Percentiles rank a stretch among this genome's conserved stretches.
Evolutionary conservation across 306 rosid species (phyloP).

Genomic region (Trichosanthes cucumerina): DNA sequence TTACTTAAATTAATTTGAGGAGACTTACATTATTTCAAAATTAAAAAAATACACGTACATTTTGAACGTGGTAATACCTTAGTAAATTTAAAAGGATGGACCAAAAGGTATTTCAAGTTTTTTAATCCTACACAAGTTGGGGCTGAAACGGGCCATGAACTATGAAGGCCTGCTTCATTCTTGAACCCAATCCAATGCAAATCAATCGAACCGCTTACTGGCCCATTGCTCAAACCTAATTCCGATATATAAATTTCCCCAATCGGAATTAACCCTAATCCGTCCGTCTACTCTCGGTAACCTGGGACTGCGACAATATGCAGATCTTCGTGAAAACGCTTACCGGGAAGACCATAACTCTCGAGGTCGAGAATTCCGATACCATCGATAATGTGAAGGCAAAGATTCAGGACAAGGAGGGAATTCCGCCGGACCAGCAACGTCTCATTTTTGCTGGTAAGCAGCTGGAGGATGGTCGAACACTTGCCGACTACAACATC

Average conservation of each 20-base stretch:
- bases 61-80: too few relatives aligned
- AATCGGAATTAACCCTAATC: too few relatives aligned
- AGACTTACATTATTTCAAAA: too few relatives aligned
- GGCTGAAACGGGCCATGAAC: neutral
- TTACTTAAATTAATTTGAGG: too few relatives aligned
- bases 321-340: conserved; percentile 64
- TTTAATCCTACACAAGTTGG: too few relatives aligned
- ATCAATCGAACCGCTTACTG: neutral
- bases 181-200: neutral
- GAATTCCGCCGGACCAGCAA: conserved; percentile 57
- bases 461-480: conserved; percentile 21
- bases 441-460: conserved; percentile 60
- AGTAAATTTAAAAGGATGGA: too few relatives aligned
- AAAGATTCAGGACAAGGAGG: conserved; percentile 59
- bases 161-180: neutral
- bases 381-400: conserved; percentile 60
- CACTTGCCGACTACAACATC: conserved; percentile 13
- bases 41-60: too few relatives aligned
- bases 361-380: conserved; percentile 52
- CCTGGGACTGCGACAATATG: conserved; percentile 11
- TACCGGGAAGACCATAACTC: conserved; percentile 56
- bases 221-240: neutral
- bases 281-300: too few relatives aligned
- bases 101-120: too few relatives aligned
- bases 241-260: too few relatives aligned